A percentile compares a stretch with the other conserved stretches of the same genome.
Evolutionary conservation across 2,329 filamentous ascomycete species (phyloP).

Genomic region (Colletotrichum sp.): DNA sequence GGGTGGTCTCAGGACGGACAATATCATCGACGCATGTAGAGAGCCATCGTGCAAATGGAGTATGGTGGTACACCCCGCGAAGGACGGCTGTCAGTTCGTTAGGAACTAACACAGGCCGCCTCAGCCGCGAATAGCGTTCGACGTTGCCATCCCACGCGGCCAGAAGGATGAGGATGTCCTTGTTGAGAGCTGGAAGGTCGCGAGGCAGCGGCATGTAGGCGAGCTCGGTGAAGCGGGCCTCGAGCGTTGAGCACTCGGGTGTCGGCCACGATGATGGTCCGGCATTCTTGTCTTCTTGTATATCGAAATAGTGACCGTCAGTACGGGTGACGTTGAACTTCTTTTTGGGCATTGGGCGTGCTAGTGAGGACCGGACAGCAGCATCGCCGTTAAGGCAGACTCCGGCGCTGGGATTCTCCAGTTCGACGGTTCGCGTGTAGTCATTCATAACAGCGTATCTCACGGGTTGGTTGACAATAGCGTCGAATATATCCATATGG

Average conservation of each 20-base stretch:
- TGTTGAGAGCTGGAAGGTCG: conserved; percentile 40
- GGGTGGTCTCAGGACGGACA: fast-evolving
- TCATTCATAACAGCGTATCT: conserved; percentile 43
- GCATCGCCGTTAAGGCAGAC: conserved; percentile 39
- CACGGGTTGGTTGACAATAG: conserved; percentile 30
- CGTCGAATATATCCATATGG: conserved; percentile 31
- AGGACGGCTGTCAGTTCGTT: conserved; percentile 32
- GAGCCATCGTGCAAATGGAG: conserved; percentile 34
- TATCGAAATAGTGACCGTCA: conserved; percentile 22
- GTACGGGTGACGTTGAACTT: neutral
- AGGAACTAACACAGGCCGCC: conserved; percentile 28
- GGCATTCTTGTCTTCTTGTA: conserved; percentile 33
- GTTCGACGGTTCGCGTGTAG: conserved; percentile 29
- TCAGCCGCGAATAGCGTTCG: conserved; percentile 41
- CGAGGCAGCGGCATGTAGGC: conserved; percentile 35
- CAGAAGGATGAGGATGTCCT: conserved; percentile 40
- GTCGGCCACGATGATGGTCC: neutral
- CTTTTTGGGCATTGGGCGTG: neutral
- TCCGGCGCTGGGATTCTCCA: neutral
- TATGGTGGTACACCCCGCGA: conserved; percentile 41
- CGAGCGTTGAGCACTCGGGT: neutral
- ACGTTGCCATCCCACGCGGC: conserved; percentile 43
- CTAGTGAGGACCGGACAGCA: conserved; percentile 23
- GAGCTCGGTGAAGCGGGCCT: conserved; percentile 23
- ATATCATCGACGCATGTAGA: neutral